These are phyloP conservation scores for Colletotrichum navitas DNA, from an alignment of 2,329 filamentous ascomycete species.

Conservation along the genomic window DNA sequence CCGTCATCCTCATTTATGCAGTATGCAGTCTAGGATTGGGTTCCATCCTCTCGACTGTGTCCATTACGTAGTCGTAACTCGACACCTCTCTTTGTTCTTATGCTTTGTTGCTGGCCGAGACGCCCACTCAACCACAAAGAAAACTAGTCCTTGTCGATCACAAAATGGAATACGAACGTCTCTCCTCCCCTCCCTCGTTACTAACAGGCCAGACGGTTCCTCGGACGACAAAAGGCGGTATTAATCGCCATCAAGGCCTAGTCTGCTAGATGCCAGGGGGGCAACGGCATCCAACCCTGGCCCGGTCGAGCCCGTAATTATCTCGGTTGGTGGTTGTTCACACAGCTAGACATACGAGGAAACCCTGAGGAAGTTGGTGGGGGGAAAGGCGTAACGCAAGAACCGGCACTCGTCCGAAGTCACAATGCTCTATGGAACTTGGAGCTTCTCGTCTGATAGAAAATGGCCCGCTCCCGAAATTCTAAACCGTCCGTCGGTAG, in stretches of 20 bases:
- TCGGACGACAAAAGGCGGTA: conserved; percentile 31
- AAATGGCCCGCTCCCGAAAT: conserved; percentile 34
- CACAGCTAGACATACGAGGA: conserved; percentile 5
- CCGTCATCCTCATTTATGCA: conserved; percentile 27
- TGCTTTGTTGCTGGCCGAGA: conserved; percentile 11
- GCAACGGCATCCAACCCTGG: conserved; percentile 3
- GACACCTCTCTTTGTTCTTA: conserved; percentile 5
- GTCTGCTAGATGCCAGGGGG: background rate
- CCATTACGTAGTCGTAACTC: background rate
- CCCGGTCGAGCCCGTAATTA: conserved; percentile 14
- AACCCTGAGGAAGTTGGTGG: conserved; percentile 1
- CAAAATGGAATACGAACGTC: background rate
- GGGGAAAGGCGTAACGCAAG: conserved; percentile 22
- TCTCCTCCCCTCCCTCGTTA: conserved; percentile 11
- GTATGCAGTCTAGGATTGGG: conserved; percentile 11
- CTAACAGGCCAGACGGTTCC: conserved; percentile 24
- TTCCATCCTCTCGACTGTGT: background rate
- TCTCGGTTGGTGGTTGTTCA: conserved; percentile 1
- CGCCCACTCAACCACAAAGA: background rate
- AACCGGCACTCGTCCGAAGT: conserved; percentile 38
- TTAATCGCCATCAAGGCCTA: conserved; percentile 19
- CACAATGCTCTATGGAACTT: background rate
- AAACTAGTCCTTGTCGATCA: conserved; percentile 11
- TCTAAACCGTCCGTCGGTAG: conserved; percentile 20
- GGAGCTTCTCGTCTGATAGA: conserved; percentile 19